phyloP scores from a whole-genome alignment of 805 yeast genomes.

The Isabelozyma heimii region DNA sequence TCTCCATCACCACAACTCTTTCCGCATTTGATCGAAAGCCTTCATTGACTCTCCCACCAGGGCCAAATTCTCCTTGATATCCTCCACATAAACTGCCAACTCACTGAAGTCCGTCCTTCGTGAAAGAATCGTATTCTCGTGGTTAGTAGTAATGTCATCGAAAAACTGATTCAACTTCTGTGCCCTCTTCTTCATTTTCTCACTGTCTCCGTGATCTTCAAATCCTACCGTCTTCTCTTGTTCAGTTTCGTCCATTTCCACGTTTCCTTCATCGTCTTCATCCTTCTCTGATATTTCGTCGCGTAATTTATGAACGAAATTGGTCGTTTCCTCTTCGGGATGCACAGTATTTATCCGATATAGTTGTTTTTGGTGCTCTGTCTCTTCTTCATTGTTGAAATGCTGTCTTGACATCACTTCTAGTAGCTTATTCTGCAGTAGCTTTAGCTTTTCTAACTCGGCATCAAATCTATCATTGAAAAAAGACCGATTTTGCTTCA shows the following conservation, averaged over 20 bases:
- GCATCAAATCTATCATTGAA: slow-evolving; percentile 51
- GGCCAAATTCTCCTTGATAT: slow-evolving; percentile 47
- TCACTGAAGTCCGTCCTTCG: slow-evolving; percentile 52
- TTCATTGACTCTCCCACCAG: slow-evolving; percentile 52
- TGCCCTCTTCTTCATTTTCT: slow-evolving; percentile 24
- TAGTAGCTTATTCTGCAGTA: slow-evolving; percentile 46
- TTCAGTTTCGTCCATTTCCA: background rate
- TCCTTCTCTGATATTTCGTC: slow-evolving; percentile 20
- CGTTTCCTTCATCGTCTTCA: background rate
- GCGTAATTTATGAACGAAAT: slow-evolving; percentile 19
- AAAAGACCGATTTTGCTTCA: slow-evolving; percentile 42
- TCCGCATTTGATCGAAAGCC: slow-evolving; percentile 43
- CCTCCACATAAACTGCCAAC: slow-evolving; percentile 48
- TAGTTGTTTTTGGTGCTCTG: slow-evolving; percentile 1
- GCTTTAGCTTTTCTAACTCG: slow-evolving; percentile 52
- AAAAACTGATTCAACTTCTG: slow-evolving; percentile 23
- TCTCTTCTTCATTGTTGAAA: slow-evolving; percentile 10
- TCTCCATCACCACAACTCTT: slow-evolving; percentile 45
- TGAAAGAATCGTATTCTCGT: slow-evolving; percentile 27
- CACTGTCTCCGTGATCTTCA: slow-evolving; percentile 10
- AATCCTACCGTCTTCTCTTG: background rate
- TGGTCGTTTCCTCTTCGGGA: slow-evolving; percentile 12
- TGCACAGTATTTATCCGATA: background rate
- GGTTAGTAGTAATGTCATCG: slow-evolving; percentile 12
- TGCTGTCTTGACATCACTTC: slow-evolving; percentile 33